These are phyloP conservation scores for Suhomyces maxii DNA, from an alignment of 1,139 yeast genomes.

Conservation along the genomic window DNA sequence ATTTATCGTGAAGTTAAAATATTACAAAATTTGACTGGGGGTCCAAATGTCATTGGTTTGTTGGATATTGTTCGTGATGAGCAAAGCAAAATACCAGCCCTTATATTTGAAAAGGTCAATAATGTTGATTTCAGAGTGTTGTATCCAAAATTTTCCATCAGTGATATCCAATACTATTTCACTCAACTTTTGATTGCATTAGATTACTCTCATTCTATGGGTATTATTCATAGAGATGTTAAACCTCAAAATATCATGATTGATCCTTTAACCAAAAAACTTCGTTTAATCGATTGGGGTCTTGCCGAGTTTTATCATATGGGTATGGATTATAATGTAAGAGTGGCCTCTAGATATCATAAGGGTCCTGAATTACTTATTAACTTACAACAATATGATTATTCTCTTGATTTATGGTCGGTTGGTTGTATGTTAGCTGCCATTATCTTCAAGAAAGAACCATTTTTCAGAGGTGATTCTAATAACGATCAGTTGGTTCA, in stretches of 20 bases:
- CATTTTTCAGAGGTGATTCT: conserved; percentile 76
- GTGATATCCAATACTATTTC: conserved; percentile 70
- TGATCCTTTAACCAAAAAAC: conserved; percentile 60
- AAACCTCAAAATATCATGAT: conserved; percentile 87
- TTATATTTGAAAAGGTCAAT: conserved; percentile 68
- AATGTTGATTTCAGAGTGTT: conserved; percentile 72
- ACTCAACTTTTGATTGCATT: conserved; percentile 68
- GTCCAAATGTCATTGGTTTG: conserved; percentile 68
- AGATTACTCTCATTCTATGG: conserved; percentile 79
- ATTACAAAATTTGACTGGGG: conserved; percentile 71
- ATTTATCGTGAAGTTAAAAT: conserved; percentile 77
- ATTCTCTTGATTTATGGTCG: conserved; percentile 78
- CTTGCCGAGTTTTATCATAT: conserved; percentile 79
- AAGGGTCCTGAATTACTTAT: conserved; percentile 80
- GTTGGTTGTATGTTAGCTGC: conserved; percentile 82
- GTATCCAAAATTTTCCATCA: conserved; percentile 63
- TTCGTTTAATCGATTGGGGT: conserved; percentile 82
- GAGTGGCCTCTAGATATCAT: conserved; percentile 79
- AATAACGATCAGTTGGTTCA: conserved; percentile 80
- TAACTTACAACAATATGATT: conserved; percentile 73
- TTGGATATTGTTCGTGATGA: conserved; percentile 78
- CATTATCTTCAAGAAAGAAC: conserved; percentile 72
- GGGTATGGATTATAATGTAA: conserved; percentile 74
- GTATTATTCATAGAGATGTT: conserved; percentile 81
- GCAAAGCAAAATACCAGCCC: conserved; percentile 70